Base-by-base conservation (phyloP, 78 protist species). In the Isochrysis galbana region DNA sequence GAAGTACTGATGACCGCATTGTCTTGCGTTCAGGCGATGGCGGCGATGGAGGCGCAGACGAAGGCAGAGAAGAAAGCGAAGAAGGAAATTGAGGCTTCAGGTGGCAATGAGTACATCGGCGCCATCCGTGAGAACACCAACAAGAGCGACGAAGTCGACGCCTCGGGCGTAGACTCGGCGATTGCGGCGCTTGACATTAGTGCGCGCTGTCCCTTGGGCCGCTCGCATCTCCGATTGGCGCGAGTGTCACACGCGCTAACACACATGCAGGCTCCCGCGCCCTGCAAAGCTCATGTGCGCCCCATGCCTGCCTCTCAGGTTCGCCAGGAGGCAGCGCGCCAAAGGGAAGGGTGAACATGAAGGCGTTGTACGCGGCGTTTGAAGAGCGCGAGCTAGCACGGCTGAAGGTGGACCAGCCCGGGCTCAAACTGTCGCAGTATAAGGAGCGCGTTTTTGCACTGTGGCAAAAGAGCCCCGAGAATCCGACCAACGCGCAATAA, bases 391-490 rank as follows among this genome's bases (percentile, higher is more conserved):
- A 48, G 44, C 32, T 91, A n/a, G 91, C 87, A 10, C 36, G 21
- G 39, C 29, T 91, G 44, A 91, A 91, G 42, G 87, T 21, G 90
- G 88, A 91, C 44, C 19, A 91, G 22, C 87, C 67, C 2, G 92
- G 92, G 29, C 93, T 91, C 72, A 70, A 72, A 47, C 86, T 48
- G 45, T 25, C 55, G 0, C 93, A 91, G 74, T 44, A 41, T 54
- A 91, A 91, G 67, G 93, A 91, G 44, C 38, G 38, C 45, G 32
- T 21, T 25, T 91, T 10, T 26, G 17, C 34, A 5, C 26, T 46
- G 19, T 91, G 93, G 93, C 69, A 91, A 67, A 91, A 80, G 51
- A 10, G n/a, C 14, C 93, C 93, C 17, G 72, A 91, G 23, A 91
- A 91, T 39, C 93, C 93, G 36, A 23, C 2, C 36, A 70, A 70